Percentiles rank a stretch among this genome's conserved stretches.
Evolutionary conservation across 108 stramenopile genomes (phyloP).

Genomic region (Fragilaria radians): DNA sequence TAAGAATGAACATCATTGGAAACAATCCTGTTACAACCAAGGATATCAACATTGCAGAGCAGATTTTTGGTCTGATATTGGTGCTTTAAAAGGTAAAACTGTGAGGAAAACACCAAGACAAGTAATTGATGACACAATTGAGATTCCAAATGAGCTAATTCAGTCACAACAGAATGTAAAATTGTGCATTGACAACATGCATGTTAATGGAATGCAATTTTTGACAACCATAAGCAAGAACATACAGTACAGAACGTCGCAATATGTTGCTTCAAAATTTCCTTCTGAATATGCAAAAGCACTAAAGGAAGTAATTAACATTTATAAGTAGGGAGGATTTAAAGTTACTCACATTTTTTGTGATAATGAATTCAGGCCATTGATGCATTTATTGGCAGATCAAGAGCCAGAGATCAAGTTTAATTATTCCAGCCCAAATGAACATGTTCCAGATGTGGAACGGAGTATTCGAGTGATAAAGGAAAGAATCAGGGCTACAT

Average conservation of each 20-base stretch:
- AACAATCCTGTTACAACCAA: constrained; percentile 13
- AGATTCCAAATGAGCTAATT: constrained; percentile 12
- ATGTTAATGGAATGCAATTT: constrained; percentile 29
- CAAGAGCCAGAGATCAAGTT: not conserved
- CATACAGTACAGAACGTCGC: constrained; percentile 23
- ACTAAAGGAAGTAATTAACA: not conserved
- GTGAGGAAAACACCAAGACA: constrained; percentile 3
- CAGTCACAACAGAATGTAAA: constrained; percentile 12
- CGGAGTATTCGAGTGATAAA: constrained; percentile 5
- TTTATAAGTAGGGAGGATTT: constrained; percentile 14
- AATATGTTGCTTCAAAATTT: constrained; percentile 1
- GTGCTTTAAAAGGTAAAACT: constrained; percentile 17
- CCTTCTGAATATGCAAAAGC: not conserved
- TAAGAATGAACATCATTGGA: not conserved
- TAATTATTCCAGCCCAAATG: constrained; percentile 15
- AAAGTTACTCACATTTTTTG: constrained; percentile 1
- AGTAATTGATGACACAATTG: constrained; percentile 9
- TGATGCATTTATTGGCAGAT: not conserved
- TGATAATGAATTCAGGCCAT: constrained; percentile 13
- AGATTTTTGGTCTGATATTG: constrained; percentile 19
- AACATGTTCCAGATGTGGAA: constrained; percentile 19
- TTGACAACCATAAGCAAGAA: constrained; percentile 23
- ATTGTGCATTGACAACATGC: constrained; percentile 22
- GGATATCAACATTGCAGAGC: constrained; percentile 9
- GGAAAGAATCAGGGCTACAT: not conserved